Evolutionary conservation across 1,284 basidiomycete species (phyloP).

Genomic region (Ustilago crameri): DNA sequence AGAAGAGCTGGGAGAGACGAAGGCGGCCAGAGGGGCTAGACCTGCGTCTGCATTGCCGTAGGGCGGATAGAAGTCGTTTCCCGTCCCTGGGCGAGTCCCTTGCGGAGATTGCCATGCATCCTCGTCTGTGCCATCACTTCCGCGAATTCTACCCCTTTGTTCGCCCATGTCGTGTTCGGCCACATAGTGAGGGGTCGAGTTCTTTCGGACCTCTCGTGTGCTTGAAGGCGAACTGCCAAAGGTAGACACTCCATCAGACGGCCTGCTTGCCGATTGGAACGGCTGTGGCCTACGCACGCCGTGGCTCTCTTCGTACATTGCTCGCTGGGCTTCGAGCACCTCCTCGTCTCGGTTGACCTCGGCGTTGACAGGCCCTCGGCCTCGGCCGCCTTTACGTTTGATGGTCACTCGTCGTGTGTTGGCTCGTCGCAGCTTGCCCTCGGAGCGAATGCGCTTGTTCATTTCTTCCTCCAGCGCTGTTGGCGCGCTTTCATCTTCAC

Average conservation of each 20-base stretch:
- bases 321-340: conserved; percentile 42
- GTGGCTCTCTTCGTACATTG: conserved; percentile 45
- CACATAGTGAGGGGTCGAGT: conserved; percentile 4
- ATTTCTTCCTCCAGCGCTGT: conserved; percentile 76
- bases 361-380: conserved; percentile 16
- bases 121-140: conserved; percentile 6
- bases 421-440: conserved; percentile 77
- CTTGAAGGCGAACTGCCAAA: not conserved
- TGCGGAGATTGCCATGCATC: conserved; percentile 10
- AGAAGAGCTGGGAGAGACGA: conserved; percentile 26
- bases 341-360: conserved; percentile 33
- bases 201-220: too few relatives aligned
- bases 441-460: conserved; percentile 75
- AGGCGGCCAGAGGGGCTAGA: conserved; percentile 24
- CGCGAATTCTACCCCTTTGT: conserved; percentile 5
- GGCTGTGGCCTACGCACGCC: conserved; percentile 18
- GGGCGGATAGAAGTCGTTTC: conserved; percentile 5
- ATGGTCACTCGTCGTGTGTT: conserved; percentile 65
- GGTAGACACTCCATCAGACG: conserved; percentile 16
- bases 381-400: conserved; percentile 43
- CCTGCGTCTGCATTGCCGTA: conserved; percentile 10
- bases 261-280: conserved; percentile 13
- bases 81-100: conserved; percentile 4
- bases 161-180: conserved; percentile 31
- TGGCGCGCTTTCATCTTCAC: conserved; percentile 75